Evolutionary conservation across 352 stramenopile genomes (phyloP).

Genomic region (Thraustochytrium sp.): DNA sequence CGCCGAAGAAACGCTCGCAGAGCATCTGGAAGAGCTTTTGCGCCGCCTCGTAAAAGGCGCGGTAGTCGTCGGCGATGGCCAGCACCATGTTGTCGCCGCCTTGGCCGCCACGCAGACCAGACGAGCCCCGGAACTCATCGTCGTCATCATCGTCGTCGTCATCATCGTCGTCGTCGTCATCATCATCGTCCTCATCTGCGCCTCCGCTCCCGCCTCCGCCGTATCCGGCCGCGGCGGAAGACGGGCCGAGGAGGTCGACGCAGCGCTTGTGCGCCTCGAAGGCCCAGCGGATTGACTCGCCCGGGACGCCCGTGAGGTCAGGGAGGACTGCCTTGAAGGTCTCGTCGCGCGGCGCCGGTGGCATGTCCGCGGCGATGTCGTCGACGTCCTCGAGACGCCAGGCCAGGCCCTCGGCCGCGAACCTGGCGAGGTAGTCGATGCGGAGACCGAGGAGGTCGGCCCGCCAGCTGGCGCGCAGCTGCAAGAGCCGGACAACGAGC

Average conservation of each 20-base stretch:
- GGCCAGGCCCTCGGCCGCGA: background rate
- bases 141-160: no score
- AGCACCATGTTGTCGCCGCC: background rate
- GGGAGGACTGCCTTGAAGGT: background rate
- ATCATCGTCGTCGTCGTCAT: no score
- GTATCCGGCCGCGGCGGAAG: no score
- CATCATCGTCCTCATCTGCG: no score
- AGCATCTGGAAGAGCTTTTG: background rate
- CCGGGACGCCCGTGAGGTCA: background rate
- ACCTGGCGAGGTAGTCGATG: background rate
- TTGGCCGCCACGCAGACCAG: background rate
- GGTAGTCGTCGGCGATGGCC: background rate
- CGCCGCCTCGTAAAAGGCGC: background rate
- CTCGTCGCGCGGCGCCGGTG: background rate
- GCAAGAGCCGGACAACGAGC: background rate
- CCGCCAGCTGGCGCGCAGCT: background rate
- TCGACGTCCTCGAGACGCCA: slow-evolving; percentile 15
- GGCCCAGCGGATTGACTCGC: slow-evolving; percentile 10
- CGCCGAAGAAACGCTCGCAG: slow-evolving; percentile 19
- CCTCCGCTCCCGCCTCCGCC: no score
- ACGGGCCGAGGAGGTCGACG: slow-evolving; percentile 5
- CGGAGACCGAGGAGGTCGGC: background rate
- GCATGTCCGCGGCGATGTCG: background rate
- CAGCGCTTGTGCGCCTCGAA: slow-evolving; percentile 10
- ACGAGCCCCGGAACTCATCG: background rate